Conservation (phyloP, 495 filamentous ascomycete genomes). For the Aspergillus cavernicola region DNA sequence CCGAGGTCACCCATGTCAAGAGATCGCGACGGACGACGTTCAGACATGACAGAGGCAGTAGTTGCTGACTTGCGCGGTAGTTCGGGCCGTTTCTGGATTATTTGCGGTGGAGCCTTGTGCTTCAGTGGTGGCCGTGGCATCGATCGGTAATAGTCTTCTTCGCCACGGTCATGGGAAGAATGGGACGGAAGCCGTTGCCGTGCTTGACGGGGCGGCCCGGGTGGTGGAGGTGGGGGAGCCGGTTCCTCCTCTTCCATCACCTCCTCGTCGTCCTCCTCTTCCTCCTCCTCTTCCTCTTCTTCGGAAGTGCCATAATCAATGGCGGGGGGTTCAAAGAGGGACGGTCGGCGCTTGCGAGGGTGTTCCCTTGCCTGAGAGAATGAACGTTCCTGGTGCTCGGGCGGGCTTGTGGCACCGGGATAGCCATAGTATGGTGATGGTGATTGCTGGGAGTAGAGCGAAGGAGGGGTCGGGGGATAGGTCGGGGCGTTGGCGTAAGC, state of each 20-base stretch:
- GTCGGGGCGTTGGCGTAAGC: conserved; percentile 30
- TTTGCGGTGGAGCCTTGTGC: conserved; percentile 26
- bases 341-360: conserved; percentile 28
- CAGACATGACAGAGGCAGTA: conserved; percentile 22
- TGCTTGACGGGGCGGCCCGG: conserved; percentile 20
- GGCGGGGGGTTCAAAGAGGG: conserved; percentile 30
- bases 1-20: conserved; percentile 34
- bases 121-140: conserved; percentile 45
- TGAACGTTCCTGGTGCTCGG: conserved; percentile 33
- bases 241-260: conserved; percentile 24
- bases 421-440: conserved; percentile 18
- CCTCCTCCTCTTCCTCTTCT: conserved; percentile 28
- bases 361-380: conserved; percentile 31
- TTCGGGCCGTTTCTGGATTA: conserved; percentile 37
- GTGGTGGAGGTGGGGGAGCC: conserved; percentile 13
- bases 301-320: conserved; percentile 24
- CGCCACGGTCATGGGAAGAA: conserved; percentile 28
- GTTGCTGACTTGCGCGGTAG: conserved; percentile 28
- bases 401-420: conserved; percentile 12
- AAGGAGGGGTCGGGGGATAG: conserved; percentile 23
- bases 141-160: conserved; percentile 38
- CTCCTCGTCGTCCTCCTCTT: conserved; percentile 23
- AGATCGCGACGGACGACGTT: conserved; percentile 31
- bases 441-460: conserved; percentile 23
- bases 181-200: conserved; percentile 23